phyloP scores from a whole-genome alignment of 495 filamentous ascomycete genomes.

The Baudoinia panamericana region DNA sequence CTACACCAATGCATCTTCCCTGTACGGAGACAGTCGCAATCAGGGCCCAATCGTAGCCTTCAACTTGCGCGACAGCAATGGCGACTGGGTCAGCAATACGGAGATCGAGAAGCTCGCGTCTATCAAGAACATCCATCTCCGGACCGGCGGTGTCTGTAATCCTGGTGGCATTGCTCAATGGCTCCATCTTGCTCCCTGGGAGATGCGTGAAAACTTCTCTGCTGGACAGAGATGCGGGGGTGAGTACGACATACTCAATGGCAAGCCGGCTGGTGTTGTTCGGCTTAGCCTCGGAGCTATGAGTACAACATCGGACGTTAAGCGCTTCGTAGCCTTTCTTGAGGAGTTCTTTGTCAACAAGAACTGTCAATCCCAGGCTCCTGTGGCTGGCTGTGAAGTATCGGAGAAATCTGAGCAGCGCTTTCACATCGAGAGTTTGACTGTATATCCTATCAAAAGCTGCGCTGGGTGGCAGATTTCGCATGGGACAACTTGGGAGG shows the following conservation, averaged over 20 bases:
- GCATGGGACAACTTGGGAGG: slow-evolving; percentile 50
- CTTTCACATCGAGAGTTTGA: slow-evolving; percentile 30
- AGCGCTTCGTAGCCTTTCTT: slow-evolving; percentile 55
- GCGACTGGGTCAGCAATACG: slow-evolving; percentile 62
- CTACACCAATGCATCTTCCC: slow-evolving; percentile 37
- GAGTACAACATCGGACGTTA: slow-evolving; percentile 66
- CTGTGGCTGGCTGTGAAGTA: slow-evolving; percentile 28
- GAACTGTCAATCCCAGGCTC: slow-evolving; percentile 18
- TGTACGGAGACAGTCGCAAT: slow-evolving; percentile 31
- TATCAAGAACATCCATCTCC: slow-evolving; percentile 63
- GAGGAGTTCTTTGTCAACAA: slow-evolving; percentile 57
- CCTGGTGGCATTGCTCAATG: slow-evolving; percentile 66
- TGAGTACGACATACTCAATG: slow-evolving; percentile 66
- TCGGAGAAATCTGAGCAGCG: slow-evolving; percentile 34
- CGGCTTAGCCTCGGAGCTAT: slow-evolving; percentile 76
- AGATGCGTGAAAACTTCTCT: slow-evolving; percentile 69
- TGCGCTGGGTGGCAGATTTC: slow-evolving; percentile 70
- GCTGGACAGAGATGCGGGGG: slow-evolving; percentile 54
- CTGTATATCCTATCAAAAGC: slow-evolving; percentile 67
- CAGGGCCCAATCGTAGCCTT: slow-evolving; percentile 79
- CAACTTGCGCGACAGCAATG: slow-evolving; percentile 55
- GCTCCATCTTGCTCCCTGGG: slow-evolving; percentile 57
- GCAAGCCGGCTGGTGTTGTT: slow-evolving; percentile 78
- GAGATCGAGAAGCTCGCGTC: slow-evolving; percentile 76
- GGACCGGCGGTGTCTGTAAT: slow-evolving; percentile 82